phyloP scores from a whole-genome alignment of 768 basidiomycete genomes.

The Boletus bicolor region DNA sequence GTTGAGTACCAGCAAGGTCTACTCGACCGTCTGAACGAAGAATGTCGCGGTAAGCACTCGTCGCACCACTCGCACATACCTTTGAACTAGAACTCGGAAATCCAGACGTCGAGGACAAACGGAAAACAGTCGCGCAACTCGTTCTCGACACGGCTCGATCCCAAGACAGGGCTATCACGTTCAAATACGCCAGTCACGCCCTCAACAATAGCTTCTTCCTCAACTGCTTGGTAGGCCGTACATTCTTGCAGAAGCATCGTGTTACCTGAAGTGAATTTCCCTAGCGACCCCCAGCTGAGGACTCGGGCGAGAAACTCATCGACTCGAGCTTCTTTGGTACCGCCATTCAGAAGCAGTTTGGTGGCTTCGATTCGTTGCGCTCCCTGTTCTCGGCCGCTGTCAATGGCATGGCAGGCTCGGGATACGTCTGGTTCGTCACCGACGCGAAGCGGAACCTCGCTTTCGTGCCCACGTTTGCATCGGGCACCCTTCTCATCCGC shows the following conservation, averaged over 20 bases:
- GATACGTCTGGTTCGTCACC: slow-evolving; percentile 86
- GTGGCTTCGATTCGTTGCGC: slow-evolving; percentile 64
- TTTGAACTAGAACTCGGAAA: background rate
- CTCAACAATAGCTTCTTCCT: slow-evolving; percentile 97
- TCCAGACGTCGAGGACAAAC: slow-evolving; percentile 54
- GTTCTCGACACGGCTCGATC: slow-evolving; percentile 63
- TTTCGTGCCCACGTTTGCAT: slow-evolving; percentile 82
- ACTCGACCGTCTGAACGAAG: slow-evolving; percentile 70
- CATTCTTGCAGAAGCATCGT: too few species aligned
- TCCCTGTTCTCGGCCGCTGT: slow-evolving; percentile 74
- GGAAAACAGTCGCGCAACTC: slow-evolving; percentile 63
- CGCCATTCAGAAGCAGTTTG: slow-evolving; percentile 44
- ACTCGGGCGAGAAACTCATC: slow-evolving; percentile 19
- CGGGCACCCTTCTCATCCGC: slow-evolving; percentile 82
- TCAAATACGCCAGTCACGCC: slow-evolving; percentile 89
- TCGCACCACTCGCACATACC: background rate
- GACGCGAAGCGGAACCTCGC: slow-evolving; percentile 61
- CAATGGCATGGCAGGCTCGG: slow-evolving; percentile 72
- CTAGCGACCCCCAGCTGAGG: slow-evolving; percentile 34
- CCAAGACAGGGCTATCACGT: slow-evolving; percentile 61
- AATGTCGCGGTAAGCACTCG: slow-evolving; percentile 59
- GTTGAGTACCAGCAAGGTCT: slow-evolving; percentile 87
- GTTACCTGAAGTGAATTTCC: background rate
- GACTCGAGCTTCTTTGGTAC: slow-evolving; percentile 18
- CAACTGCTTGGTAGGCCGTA: slow-evolving; percentile 66